Conservation (phyloP, 83 land plant species). For the Larix sibirica region DNA sequence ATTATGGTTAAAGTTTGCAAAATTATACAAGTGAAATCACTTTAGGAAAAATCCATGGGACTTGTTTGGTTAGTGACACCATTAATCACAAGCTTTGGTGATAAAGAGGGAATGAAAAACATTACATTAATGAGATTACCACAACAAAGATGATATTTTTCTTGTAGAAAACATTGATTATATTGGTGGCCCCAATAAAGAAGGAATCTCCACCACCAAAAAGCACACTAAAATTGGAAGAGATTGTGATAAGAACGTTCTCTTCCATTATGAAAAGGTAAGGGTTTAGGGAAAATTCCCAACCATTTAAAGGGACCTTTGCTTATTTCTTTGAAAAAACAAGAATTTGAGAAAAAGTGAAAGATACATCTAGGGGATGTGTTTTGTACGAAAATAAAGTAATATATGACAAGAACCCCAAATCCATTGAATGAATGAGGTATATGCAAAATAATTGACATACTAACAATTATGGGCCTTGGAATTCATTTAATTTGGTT, state of each 20-base stretch:
- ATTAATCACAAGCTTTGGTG: neutral
- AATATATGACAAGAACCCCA: slow-evolving; percentile 47
- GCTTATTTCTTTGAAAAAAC: slow-evolving; percentile 24
- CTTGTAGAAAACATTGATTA: slow-evolving; percentile 64
- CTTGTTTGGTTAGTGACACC: neutral
- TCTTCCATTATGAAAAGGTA: slow-evolving; percentile 42
- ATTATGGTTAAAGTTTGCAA: neutral
- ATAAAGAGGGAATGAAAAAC: neutral
- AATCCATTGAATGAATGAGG: neutral
- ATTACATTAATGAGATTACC: slow-evolving; percentile 68
- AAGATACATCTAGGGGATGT: slow-evolving; percentile 24
- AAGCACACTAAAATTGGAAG: slow-evolving; percentile 35
- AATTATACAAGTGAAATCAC: neutral
- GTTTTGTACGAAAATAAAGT: slow-evolving; percentile 52
- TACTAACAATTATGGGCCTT: no score
- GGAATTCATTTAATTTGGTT: no score
- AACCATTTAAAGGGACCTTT: slow-evolving; percentile 13
- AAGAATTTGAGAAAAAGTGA: slow-evolving; percentile 45
- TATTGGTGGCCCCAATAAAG: slow-evolving; percentile 54
- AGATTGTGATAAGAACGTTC: slow-evolving; percentile 39
- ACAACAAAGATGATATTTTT: slow-evolving; percentile 61
- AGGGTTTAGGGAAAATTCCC: slow-evolving; percentile 37
- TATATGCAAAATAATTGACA: no score
- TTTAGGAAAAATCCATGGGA: neutral
- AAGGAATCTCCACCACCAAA: slow-evolving; percentile 59